phyloP scores from a whole-genome alignment of 148 eudicot species.

The Rhododendron henanense region DNA sequence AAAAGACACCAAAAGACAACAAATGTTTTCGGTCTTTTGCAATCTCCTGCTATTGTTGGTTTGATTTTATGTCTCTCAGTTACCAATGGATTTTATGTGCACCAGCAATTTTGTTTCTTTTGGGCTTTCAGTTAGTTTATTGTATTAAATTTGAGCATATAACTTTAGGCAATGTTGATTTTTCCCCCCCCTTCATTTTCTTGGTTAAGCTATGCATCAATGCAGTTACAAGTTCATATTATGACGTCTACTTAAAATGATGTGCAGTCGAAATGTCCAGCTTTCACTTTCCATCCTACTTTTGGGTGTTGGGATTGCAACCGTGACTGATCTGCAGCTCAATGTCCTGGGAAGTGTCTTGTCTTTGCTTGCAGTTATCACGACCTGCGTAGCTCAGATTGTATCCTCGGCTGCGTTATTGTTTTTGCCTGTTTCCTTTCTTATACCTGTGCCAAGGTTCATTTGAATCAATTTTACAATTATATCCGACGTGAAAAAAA shows the following conservation, averaged over 20 bases:
- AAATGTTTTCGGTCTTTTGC: background rate
- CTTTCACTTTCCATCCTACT: conserved; percentile 51
- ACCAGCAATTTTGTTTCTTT: background rate
- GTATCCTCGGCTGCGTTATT: conserved; percentile 39
- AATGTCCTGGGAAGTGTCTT: conserved; percentile 56
- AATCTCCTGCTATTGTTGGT: background rate
- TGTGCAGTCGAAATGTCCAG: conserved; percentile 53
- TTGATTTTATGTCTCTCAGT: background rate
- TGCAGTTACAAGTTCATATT: conserved; percentile 2
- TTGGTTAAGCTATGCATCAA: background rate
- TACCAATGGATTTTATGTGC: background rate
- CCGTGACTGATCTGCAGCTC: conserved; percentile 72
- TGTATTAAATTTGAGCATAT: background rate
- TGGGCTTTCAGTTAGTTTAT: background rate
- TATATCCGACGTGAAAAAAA: background rate
- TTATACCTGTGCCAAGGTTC: background rate
- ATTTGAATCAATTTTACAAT: background rate
- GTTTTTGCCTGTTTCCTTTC: conserved; percentile 1
- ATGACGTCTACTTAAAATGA: background rate
- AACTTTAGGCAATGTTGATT: background rate
- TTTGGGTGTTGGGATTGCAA: conserved; percentile 71
- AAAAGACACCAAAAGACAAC: background rate
- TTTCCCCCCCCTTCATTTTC: background rate
- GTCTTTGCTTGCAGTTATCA: conserved; percentile 56
- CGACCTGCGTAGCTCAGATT: conserved; percentile 72